Percentiles rank a stretch among this genome's conserved stretches.
These are phyloP conservation scores for Penicillium fuscoglaucum DNA, from an alignment of 2,329 filamentous ascomycete genomes.

Conservation along the genomic window DNA sequence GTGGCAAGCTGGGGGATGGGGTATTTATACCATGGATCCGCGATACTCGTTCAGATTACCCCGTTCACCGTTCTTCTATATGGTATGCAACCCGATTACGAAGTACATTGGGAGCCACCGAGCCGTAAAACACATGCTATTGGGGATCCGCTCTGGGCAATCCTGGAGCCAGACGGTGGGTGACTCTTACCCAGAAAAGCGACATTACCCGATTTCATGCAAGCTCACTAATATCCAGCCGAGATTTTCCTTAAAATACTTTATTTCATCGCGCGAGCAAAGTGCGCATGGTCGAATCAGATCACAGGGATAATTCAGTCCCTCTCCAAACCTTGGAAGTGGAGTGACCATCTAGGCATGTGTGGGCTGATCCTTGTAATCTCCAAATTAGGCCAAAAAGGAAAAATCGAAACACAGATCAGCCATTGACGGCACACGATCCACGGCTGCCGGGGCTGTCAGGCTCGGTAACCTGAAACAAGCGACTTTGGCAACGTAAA, in stretches of 20 bases:
- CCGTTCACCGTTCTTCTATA: constrained; percentile 1
- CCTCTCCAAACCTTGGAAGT: neutral
- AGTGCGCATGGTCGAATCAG: constrained; percentile 17
- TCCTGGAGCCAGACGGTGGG: neutral
- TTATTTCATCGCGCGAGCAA: neutral
- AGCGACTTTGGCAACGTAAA: constrained; percentile 8
- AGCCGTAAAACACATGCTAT: neutral
- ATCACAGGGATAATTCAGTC: constrained; percentile 8
- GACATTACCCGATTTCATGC: constrained; percentile 9
- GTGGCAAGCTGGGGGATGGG: constrained; percentile 15
- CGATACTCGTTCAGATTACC: neutral
- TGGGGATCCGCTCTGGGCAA: neutral
- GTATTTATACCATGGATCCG: constrained; percentile 18
- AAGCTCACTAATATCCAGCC: constrained; percentile 7
- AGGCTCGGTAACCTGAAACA: constrained; percentile 14
- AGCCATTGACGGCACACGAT: neutral
- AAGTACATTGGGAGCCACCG: neutral
- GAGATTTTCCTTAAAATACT: neutral
- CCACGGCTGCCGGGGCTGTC: neutral
- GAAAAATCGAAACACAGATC: neutral
- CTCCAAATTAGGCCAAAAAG: constrained; percentile 4
- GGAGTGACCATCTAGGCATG: constrained; percentile 10
- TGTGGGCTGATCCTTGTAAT: constrained; percentile 26
- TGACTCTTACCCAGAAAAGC: constrained; percentile 13
- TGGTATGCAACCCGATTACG: neutral